These are phyloP conservation scores for Aquanectria penicillioides DNA, from an alignment of 2,329 filamentous ascomycete species.

Conservation along the genomic window DNA sequence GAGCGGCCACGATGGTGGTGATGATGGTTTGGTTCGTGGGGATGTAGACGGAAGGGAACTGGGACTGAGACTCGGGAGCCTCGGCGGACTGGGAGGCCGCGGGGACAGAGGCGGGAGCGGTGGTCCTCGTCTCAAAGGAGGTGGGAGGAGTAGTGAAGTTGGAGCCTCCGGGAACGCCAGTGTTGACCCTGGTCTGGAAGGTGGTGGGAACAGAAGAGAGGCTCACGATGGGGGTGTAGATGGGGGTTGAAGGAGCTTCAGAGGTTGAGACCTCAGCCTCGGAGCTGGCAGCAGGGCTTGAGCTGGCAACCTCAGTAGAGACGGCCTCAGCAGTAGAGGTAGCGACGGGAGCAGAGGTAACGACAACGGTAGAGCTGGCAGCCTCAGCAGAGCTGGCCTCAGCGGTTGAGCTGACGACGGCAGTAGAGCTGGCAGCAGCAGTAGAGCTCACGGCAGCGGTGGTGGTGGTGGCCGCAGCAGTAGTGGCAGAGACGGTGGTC, in stretches of 20 bases:
- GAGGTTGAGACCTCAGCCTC: no score
- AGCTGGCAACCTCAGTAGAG: no score
- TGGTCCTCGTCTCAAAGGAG: conserved; percentile 27
- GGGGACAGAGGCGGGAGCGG: conserved; percentile 24
- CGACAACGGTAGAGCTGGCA: no score
- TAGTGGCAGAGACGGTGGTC: conserved; percentile 8
- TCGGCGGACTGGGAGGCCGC: conserved; percentile 21
- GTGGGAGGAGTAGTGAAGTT: conserved; percentile 30
- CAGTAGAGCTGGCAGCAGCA: neutral
- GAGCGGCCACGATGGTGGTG: neutral
- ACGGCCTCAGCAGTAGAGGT: no score
- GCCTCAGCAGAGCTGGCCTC: neutral
- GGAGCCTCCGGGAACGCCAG: conserved; percentile 15
- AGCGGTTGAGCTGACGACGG: neutral
- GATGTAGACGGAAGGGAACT: conserved; percentile 26
- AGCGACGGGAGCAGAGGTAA: no score
- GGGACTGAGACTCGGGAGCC: conserved; percentile 14
- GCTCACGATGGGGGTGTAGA: conserved; percentile 13
- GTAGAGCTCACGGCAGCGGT: neutral
- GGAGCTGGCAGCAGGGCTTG: no score
- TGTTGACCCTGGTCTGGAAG: conserved; percentile 17
- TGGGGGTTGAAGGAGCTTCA: conserved; percentile 12
- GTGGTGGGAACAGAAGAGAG: conserved; percentile 9
- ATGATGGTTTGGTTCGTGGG: conserved; percentile 28
- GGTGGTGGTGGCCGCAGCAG: conserved; percentile 8